Conservation (phyloP, 2,329 filamentous ascomycete genomes). For the Penicillium palitans region DNA sequence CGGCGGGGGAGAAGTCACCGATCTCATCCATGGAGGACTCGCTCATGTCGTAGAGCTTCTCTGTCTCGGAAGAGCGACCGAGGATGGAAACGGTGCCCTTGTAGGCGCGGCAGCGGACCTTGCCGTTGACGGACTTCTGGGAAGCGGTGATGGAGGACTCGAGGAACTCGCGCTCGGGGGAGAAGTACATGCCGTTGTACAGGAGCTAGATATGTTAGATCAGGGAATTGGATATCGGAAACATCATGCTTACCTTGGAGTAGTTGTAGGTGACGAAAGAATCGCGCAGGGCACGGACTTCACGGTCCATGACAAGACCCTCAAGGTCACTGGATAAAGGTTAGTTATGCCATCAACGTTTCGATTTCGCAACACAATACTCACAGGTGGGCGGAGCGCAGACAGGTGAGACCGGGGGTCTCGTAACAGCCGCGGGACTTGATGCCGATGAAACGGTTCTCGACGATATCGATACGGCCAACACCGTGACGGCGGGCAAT, state of each 20-base stretch:
- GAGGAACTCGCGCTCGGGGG: slow-evolving; percentile 69
- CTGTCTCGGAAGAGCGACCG: slow-evolving; percentile 59
- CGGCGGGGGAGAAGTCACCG: slow-evolving; percentile 64
- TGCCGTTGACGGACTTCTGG: slow-evolving; percentile 56
- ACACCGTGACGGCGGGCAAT: slow-evolving; percentile 73
- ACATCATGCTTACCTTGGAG: slow-evolving; percentile 45
- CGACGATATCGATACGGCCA: slow-evolving; percentile 79
- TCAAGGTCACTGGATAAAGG: slow-evolving; percentile 24
- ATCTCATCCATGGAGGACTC: slow-evolving; percentile 71
- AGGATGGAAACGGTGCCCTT: slow-evolving; percentile 62
- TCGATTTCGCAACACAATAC: slow-evolving; percentile 50
- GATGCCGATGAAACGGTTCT: slow-evolving; percentile 76
- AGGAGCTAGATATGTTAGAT: slow-evolving; percentile 21
- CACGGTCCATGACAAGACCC: slow-evolving; percentile 66
- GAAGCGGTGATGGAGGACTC: slow-evolving; percentile 46
- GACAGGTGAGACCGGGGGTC: slow-evolving; percentile 36
- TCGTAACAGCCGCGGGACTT: slow-evolving; percentile 84
- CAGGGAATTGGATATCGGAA: background rate
- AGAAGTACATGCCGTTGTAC: slow-evolving; percentile 56
- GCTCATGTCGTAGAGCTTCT: slow-evolving; percentile 68
- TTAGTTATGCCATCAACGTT: slow-evolving; percentile 9
- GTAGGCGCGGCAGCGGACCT: slow-evolving; percentile 64
- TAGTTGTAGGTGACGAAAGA: slow-evolving; percentile 69
- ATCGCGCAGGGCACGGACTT: slow-evolving; percentile 68
- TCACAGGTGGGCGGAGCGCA: slow-evolving; percentile 42